Base-by-base conservation (phyloP, 768 basidiomycete genomes). In the Tephrocybe sp. region DNA sequence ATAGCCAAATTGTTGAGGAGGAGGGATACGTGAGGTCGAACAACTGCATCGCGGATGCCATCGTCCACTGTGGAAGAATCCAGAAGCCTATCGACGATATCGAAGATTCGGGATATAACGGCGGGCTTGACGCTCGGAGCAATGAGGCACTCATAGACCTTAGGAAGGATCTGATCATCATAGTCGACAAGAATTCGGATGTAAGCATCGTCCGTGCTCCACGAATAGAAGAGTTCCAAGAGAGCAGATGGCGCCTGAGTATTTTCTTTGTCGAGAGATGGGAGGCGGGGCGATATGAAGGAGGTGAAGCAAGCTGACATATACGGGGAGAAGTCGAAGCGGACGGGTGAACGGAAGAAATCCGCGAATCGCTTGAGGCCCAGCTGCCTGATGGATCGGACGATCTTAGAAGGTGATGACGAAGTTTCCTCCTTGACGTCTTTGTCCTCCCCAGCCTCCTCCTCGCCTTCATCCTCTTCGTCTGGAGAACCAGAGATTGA, bases 241-340 rank as follows among this genome's bases (percentile, higher is more conserved):
- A 96, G 74, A 0, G 90, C 85, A 0, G 94, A 96, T 0, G 96
- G 94, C 0, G 91, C 79, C 65, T 98, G 96, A 0, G 88, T 91
- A 60, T 95, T 98, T 67, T 98, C 97, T 37, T 70, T 75, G 53
- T 88, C 85, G 21, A 98, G 74, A 3, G 72, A 67, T 0, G 81
- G 71, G 20, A 99, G 75, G 5, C 97, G 88, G 0, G 96, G 94
- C 0, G 87, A 83, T 59, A 98, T 88, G 72, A 91, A 81, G 0
- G 80, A 70, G 1, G 73, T 52, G 70, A 92, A 98, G 8, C 84
- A 79, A 5, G 76, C 70, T 3, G 71, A 67, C 62, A 98, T 73
- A 66, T 85, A 95, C 0, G 84, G 79, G 0, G 73, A 62, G 64
- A 88, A 96, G 66, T 96, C 82, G 65, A 93, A 97, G 0, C 68